These are phyloP conservation scores for Plectosphaerella sp. DNA, from an alignment of 2,329 filamentous ascomycete species.

Conservation along the genomic window DNA sequence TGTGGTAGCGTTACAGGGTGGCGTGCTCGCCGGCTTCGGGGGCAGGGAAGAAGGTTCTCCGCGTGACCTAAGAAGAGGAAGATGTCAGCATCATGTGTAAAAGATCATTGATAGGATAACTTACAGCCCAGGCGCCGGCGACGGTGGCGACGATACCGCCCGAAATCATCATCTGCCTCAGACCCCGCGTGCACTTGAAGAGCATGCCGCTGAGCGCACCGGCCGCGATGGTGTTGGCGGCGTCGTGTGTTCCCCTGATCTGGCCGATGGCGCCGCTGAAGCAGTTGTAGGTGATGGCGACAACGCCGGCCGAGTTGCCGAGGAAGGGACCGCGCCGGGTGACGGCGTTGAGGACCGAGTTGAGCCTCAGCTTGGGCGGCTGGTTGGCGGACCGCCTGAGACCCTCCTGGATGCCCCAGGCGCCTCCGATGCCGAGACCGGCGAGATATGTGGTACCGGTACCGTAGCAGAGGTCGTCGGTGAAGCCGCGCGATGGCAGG, in stretches of 20 bases:
- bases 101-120: too few relatives aligned
- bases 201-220: conserved; percentile 86
- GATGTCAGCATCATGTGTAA: too few relatives aligned
- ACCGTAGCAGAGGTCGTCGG: conserved; percentile 96
- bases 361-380: conserved; percentile 86
- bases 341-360: conserved; percentile 90
- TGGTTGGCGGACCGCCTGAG: conserved; percentile 70
- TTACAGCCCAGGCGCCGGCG: conserved; percentile 87
- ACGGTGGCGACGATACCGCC: conserved; percentile 82
- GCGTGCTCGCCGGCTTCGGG: conserved; percentile 21
- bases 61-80: conserved; percentile 23
- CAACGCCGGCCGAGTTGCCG: conserved; percentile 91
- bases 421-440: conserved; percentile 80
- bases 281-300: conserved; percentile 95
- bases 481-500: conserved; percentile 93
- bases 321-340: conserved; percentile 91
- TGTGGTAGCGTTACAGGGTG: conserved; percentile 12
- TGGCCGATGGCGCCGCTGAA: conserved; percentile 82
- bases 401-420: conserved; percentile 90
- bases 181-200: conserved; percentile 91
- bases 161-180: conserved; percentile 91
- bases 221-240: conserved; percentile 80
- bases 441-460: conserved; percentile 90
- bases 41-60: conserved; percentile 37
- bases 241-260: conserved; percentile 79